Evolutionary conservation across 495 filamentous ascomycete species (phyloP).

Genomic region (Penicillium coprophilum): DNA sequence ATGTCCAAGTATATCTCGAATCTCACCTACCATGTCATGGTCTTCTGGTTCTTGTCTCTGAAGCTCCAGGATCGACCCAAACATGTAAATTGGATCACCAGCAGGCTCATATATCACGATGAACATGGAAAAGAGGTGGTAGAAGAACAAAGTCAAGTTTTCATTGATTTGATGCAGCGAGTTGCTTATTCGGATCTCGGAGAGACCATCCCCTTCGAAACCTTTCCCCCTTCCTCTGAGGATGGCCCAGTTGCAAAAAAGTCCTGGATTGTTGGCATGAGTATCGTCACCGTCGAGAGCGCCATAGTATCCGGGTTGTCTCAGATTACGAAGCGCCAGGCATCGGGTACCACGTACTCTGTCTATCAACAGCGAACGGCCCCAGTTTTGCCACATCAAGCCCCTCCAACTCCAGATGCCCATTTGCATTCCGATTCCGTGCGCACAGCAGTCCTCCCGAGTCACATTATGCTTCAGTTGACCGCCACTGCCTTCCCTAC

Average conservation of each 20-base stretch:
- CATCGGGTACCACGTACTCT: conserved; percentile 78
- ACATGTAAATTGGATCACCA: conserved; percentile 90
- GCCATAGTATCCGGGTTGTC: conserved; percentile 69
- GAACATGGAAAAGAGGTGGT: conserved; percentile 68
- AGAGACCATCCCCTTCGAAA: conserved; percentile 49
- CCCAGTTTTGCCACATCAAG: conserved; percentile 65
- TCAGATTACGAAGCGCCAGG: conserved; percentile 78
- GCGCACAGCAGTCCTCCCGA: conserved; percentile 62
- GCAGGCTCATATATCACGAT: conserved; percentile 73
- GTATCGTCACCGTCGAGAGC: conserved; percentile 83
- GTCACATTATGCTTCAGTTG: conserved; percentile 80
- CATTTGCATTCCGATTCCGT: conserved; percentile 40
- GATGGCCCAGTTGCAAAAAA: conserved; percentile 70
- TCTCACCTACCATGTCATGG: conserved; percentile 90
- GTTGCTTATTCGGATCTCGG: conserved; percentile 82
- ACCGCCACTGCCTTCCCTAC: conserved; percentile 62
- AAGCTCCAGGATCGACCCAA: conserved; percentile 78
- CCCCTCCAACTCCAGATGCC: conserved; percentile 49
- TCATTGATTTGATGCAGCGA: conserved; percentile 94
- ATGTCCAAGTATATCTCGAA: conserved; percentile 82
- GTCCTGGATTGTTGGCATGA: conserved; percentile 85
- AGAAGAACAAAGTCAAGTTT: conserved; percentile 91
- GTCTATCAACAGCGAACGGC: conserved; percentile 71
- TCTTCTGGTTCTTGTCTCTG: conserved; percentile 92
- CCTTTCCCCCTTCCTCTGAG: conserved; percentile 59